Base-by-base conservation (phyloP, 2,329 filamentous ascomycete species). In the Claviceps pusilla region DNA sequence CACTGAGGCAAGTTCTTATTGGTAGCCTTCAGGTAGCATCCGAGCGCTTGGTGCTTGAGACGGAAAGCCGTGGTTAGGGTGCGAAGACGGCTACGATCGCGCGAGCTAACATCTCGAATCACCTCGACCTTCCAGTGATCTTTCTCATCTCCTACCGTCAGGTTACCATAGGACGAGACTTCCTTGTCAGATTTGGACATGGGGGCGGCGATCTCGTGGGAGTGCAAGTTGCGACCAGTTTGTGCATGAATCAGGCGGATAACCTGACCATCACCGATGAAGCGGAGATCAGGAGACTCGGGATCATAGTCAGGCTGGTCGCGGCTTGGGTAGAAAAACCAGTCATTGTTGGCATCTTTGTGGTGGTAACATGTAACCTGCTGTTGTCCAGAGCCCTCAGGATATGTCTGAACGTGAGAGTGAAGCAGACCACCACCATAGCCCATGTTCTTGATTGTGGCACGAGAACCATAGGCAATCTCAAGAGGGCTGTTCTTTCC, bases 331-430 rank as follows among this genome's bases (percentile, higher is more conserved):
- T 96, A 96, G 72, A 98, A 90, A 73, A 94, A 95, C 93, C 93
- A 98, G 69, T 98, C 93, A 69, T 98, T 98, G 80, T 98, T 98
- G 68, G 91, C 79, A 75, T 98, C 93, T 70, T 98, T 98, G 77
- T 98, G 93, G 72, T 98, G 93, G 72, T 98, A 98, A 76, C 94
- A 98, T 58, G 93, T 98, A 58, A 98, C 84, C 69, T 98, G 93
- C 71, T 98, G 94, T 72, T 98, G 93, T 52, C 74, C 74, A 42
- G 93, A 97, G 37, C 91, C 93, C 66, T 96, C 90, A 0, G 91
- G 91, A 68, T 89, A 97, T 9, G 89, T 96, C 72, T 97, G 91
- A 58, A 96, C 81, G 75, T 97, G 93, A 46, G 90, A 96, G 72
- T 97, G 91, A 48, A 97, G 83, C 41, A 98, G 82, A 68, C 93